Evolutionary conservation across 352 stramenopile genomes (phyloP), one percentile per base, ranked within the genome.

Genomic region (Blastocystis sp.): DNA sequence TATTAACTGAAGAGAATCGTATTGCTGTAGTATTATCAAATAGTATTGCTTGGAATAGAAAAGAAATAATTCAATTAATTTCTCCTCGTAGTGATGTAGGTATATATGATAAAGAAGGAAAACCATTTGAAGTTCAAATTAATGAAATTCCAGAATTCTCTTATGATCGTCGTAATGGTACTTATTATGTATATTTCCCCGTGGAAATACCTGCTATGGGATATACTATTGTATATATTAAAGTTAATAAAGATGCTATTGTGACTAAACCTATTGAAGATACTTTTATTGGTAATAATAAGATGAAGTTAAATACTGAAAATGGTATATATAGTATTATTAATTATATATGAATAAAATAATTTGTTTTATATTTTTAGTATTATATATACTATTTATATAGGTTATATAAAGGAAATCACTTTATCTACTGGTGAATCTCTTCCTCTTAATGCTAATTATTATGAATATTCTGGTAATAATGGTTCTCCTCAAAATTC

Each of bases 11-110:
- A 1, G 59, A 56, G 2, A 4, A 57, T 23, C 42, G 54, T 42
- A 23, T 81, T 1, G 67, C 65, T 28, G 6, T 64, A 28, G 16
- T 75, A 9, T 48, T 75, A 4, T 36, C 70, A 9, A 65, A 59
- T 40, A 23, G 65, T 27, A 9, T 47, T 7, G 73, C 65, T 27
- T 57, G 70, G 21, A 13, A 31, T 23, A 43, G 65, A 32, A 64
- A 54, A 9, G 69, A 68, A 30, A 52, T 73, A n/a, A 37, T 83
- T 24, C 65, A 70, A 0, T 31, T 84, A 2, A 74, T 75, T 16
- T 62, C 84, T 33, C 62, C 57, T 25, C 46, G 37, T 28, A 24
- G 42, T 3, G 4, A 21, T 10, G 35, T 48, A 2, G 7, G 0
- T n/a, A 41, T 67, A 37, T 48, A 43, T 23, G 58, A 48, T 30